Evolutionary conservation across 305 asterid species (phyloP), one percentile per base, ranked within the genome.

Genomic region (Fraxinus platypoda): DNA sequence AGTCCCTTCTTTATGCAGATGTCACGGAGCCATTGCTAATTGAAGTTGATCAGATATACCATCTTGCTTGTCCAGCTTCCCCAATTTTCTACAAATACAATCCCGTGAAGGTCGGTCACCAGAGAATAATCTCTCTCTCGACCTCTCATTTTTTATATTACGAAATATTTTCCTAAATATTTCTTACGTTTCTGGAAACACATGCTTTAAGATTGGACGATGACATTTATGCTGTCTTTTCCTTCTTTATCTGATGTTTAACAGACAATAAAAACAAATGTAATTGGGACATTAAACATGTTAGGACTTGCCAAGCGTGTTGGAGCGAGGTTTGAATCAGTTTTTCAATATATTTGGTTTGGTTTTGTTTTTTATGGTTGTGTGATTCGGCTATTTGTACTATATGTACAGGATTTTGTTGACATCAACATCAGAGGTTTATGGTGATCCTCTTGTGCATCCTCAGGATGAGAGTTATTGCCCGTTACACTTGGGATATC

Each of bases 51-150:
- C 94, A 84, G 85, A 97, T 97, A 72, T 97, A 94, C 87, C 98
- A 97, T 90, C 98, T 97, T 84, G 99, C 99, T 84, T 97, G 99
- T 81, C 99, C 99, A 17, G 99, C 99, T 77, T 96, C 99, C 80
- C 91, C 90, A 54, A 89, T 89, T 41, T 89, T 89, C 77, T 89
- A 89, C 71, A 89, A 89, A 75, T 84, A 89, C 86, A 89, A 89
- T 89, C 88, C 90, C 8, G 92, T 89, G 34, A 89, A 89, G 89
- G 92, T 89, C 37, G 8, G 83, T 12, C 41, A 70, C 75, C 41
- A 30, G 38, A 70, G 3, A 25, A 26, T 26, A 68, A 13, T 19
- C 28, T 57, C 12, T 57, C 28, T 21, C 23, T 11, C 13, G 1
- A 8, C 34, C 41, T 30, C 23, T 25, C 38, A 1, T 3, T 28